Conservation (phyloP, 2,329 filamentous ascomycete species). For the Ophiosphaerella herpotricha region DNA sequence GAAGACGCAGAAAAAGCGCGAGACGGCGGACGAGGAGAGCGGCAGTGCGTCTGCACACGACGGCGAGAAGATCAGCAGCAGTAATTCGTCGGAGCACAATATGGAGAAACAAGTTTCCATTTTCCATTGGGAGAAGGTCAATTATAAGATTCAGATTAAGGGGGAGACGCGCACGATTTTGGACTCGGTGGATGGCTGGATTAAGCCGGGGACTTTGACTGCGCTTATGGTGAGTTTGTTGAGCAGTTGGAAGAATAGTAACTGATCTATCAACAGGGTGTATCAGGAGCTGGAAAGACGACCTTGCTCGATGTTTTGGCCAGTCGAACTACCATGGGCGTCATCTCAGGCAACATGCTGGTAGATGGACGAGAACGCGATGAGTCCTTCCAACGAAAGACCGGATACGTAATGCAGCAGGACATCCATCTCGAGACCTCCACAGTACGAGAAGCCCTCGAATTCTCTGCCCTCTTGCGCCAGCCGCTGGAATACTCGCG, state of each 20-base stretch:
- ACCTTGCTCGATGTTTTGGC: slow-evolving; percentile 80
- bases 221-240: slow-evolving; percentile 46
- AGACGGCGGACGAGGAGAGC: slow-evolving; percentile 42
- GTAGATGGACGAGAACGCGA: slow-evolving; percentile 56
- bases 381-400: slow-evolving; percentile 82
- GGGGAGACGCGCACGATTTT: slow-evolving; percentile 55
- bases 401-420: slow-evolving; percentile 80
- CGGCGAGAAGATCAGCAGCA: slow-evolving; percentile 33
- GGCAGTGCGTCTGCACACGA: slow-evolving; percentile 36
- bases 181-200: slow-evolving; percentile 58
- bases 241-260: not conserved
- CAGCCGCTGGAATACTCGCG: slow-evolving; percentile 20
- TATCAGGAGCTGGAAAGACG: slow-evolving; percentile 86
- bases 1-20: slow-evolving; percentile 32
- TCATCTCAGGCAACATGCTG: slow-evolving; percentile 33
- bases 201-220: slow-evolving; percentile 58
- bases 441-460: slow-evolving; percentile 35
- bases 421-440: slow-evolving; percentile 40
- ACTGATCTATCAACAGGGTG: slow-evolving; percentile 58
- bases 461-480: slow-evolving; percentile 51
- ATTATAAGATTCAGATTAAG: slow-evolving; percentile 34
- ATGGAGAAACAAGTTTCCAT: slow-evolving; percentile 43
- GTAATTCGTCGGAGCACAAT: slow-evolving; percentile 32
- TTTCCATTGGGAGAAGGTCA: slow-evolving; percentile 41
- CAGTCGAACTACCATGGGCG: slow-evolving; percentile 29